These are phyloP conservation scores for Nannochloropsis salina DNA, from an alignment of 108 stramenopile genomes.

Conservation along the genomic window DNA sequence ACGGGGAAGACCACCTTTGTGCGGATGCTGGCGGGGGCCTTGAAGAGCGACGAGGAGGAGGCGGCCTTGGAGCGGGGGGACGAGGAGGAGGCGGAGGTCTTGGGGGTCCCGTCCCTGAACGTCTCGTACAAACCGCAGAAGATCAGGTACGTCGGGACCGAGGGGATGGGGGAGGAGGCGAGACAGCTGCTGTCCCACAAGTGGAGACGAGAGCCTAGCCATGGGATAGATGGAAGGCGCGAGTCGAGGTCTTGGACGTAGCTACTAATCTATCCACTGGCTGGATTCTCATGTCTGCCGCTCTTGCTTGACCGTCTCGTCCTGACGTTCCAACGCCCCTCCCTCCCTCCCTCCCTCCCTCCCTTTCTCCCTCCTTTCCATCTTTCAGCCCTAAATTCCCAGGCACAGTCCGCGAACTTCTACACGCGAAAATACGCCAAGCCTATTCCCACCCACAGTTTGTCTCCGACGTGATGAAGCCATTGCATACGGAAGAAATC, in stretches of 20 bases:
- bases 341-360: not conserved
- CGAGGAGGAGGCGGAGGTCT: conserved; percentile 60
- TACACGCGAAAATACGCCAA: conserved; percentile 92
- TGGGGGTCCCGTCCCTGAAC: conserved; percentile 85
- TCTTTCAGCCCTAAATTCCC: conserved; percentile 62
- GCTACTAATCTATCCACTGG: too few species aligned
- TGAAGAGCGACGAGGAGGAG: conserved; percentile 77
- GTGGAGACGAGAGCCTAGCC: too few species aligned
- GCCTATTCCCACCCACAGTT: conserved; percentile 94
- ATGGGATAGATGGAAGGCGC: too few species aligned
- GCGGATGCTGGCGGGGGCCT: conserved; percentile 80
- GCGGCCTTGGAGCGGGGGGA: conserved; percentile 65
- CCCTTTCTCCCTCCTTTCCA: not conserved
- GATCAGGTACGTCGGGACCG: conserved; percentile 66
- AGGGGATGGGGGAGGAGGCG: too few species aligned
- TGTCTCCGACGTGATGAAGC: conserved; percentile 93
- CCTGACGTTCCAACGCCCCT: conserved; percentile 52
- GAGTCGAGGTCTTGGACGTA: too few species aligned
- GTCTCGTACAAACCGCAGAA: conserved; percentile 99
- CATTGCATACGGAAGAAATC: conserved; percentile 79
- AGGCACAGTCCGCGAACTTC: conserved; percentile 87
- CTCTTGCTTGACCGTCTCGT: conserved; percentile 21
- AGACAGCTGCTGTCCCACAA: too few species aligned
- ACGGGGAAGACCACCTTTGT: conserved; percentile 65
- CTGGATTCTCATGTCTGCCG: not conserved